Conservation (phyloP, 495 filamentous ascomycete species). For the Penicillium riverlandense region DNA sequence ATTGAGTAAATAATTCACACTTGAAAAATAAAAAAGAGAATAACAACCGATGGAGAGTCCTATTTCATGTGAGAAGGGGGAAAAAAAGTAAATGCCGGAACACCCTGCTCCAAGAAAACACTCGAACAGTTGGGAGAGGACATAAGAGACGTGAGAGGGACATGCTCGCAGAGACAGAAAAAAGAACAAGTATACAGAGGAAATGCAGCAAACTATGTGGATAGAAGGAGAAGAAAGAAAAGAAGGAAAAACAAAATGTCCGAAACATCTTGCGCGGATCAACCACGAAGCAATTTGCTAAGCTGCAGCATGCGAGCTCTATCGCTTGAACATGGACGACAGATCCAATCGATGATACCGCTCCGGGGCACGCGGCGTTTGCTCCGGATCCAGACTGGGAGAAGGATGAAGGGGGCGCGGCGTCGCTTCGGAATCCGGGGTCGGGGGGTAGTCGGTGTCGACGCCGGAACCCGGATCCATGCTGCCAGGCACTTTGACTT, state of each 20-base stretch:
- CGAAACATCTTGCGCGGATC: neutral
- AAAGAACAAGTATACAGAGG: slow-evolving; percentile 11
- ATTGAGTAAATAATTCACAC: neutral
- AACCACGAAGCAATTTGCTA: neutral
- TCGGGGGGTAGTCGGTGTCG: slow-evolving; percentile 18
- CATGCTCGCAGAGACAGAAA: neutral
- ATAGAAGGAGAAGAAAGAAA: neutral
- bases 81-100: slow-evolving; percentile 7
- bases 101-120: slow-evolving; percentile 17
- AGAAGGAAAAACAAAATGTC: slow-evolving; percentile 1
- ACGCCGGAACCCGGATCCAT: slow-evolving; percentile 12
- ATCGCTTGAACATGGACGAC: slow-evolving; percentile 6
- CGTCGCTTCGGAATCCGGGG: slow-evolving; percentile 31
- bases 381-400: slow-evolving; percentile 44
- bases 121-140: slow-evolving; percentile 6
- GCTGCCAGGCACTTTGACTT: slow-evolving; percentile 12
- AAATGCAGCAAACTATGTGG: neutral
- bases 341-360: slow-evolving; percentile 51
- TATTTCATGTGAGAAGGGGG: no score
- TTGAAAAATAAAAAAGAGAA: neutral
- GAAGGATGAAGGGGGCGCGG: slow-evolving; percentile 32
- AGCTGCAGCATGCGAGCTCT: neutral
- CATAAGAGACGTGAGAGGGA: slow-evolving; percentile 23
- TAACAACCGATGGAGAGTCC: neutral
- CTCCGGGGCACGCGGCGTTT: slow-evolving; percentile 65